Evolutionary conservation across 2,329 filamentous ascomycete genomes (phyloP).

Genomic region (Aspergillus quadrilineatus): DNA sequence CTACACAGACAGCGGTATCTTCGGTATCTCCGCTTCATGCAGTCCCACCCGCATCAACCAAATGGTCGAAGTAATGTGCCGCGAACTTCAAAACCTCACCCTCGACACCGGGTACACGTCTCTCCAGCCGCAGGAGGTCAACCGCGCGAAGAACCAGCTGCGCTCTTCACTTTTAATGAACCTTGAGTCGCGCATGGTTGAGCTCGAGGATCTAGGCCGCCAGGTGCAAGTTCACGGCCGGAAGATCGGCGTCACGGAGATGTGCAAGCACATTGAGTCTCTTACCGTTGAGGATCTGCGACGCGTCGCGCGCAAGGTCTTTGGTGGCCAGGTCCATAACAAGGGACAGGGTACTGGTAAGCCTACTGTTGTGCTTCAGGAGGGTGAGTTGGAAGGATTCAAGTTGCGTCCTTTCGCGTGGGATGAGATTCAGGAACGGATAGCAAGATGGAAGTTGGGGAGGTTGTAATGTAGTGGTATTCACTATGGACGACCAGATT

Average conservation of each 20-base stretch:
- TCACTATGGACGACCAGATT: too few species aligned
- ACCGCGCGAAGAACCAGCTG: constrained; percentile 94
- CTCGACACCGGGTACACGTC: constrained; percentile 71
- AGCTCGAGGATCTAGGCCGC: constrained; percentile 89
- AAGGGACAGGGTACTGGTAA: constrained; percentile 75
- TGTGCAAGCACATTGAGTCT: constrained; percentile 82
- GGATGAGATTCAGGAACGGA: constrained; percentile 86
- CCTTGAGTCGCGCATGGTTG: constrained; percentile 93
- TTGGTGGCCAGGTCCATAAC: constrained; percentile 75
- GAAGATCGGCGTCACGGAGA: constrained; percentile 88
- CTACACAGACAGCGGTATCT: constrained; percentile 92
- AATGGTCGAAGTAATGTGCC: constrained; percentile 95
- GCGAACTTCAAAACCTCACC: constrained; percentile 77
- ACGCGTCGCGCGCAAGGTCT: constrained; percentile 74
- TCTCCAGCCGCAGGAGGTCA: constrained; percentile 74
- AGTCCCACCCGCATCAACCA: constrained; percentile 71
- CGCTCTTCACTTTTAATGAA: constrained; percentile 92
- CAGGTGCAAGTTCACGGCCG: constrained; percentile 96
- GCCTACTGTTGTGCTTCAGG: constrained; percentile 92
- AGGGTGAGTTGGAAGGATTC: constrained; percentile 73
- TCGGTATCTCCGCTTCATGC: constrained; percentile 88
- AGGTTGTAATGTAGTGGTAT: constrained; percentile 46
- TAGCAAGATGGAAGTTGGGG: constrained; percentile 80
- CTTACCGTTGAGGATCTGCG: constrained; percentile 78
- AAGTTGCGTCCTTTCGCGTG: constrained; percentile 70